These are phyloP conservation scores for Penicillium sp. DNA, from an alignment of 2,329 filamentous ascomycete species.

Conservation along the genomic window DNA sequence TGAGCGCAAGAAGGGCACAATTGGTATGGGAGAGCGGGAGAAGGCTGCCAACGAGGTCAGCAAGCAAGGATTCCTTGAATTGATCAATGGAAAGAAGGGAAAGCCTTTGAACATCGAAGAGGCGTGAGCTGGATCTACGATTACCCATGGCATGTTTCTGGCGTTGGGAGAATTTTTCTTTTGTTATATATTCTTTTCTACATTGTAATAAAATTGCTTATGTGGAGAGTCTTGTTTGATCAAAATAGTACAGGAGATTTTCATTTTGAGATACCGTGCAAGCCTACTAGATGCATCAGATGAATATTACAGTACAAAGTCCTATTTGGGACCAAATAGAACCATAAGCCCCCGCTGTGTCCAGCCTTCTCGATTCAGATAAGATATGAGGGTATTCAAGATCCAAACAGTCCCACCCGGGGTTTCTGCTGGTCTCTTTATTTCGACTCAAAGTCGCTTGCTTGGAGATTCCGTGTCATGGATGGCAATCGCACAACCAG, in stretches of 20 bases:
- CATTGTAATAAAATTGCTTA: conserved; percentile 24
- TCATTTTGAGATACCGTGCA: conserved; percentile 26
- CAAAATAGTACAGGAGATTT: conserved; percentile 30
- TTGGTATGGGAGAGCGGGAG: conserved; percentile 77
- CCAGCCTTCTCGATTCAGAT: not conserved
- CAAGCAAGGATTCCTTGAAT: conserved; percentile 91
- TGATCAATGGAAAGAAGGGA: conserved; percentile 66
- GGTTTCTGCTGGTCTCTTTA: conserved; percentile 28
- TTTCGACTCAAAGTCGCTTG: conserved; percentile 74
- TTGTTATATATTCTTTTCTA: conserved; percentile 20
- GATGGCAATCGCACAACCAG: conserved; percentile 79
- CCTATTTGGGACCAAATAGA: conserved; percentile 7
- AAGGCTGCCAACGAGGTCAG: conserved; percentile 94
- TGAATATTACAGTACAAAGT: conserved; percentile 32
- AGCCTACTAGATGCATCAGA: conserved; percentile 24
- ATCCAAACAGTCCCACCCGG: conserved; percentile 3
- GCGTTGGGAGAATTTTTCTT: conserved; percentile 32
- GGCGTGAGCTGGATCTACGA: conserved; percentile 34
- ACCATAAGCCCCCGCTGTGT: conserved; percentile 7
- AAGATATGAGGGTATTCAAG: not conserved
- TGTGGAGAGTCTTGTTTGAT: conserved; percentile 21
- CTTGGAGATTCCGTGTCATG: conserved; percentile 95
- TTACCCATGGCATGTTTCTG: conserved; percentile 34
- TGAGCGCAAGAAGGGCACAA: conserved; percentile 67
- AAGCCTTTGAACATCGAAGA: conserved; percentile 49